Evolutionary conservation across 2,329 filamentous ascomycete genomes (phyloP).

Genomic region (Colletotrichum sp.): DNA sequence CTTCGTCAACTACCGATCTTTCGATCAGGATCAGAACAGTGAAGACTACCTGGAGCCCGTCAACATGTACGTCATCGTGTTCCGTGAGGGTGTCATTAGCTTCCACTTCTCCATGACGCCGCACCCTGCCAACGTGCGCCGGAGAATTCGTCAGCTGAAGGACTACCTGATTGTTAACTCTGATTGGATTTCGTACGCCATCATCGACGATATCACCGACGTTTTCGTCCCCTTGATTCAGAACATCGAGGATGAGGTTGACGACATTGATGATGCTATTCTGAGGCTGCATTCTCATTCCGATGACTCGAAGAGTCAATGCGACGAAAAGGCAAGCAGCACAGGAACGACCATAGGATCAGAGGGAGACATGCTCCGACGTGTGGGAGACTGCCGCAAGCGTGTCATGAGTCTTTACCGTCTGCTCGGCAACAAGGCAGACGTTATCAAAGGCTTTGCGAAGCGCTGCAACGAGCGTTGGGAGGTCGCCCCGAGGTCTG

Average conservation of each 20-base stretch:
- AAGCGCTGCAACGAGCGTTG: constrained; percentile 98
- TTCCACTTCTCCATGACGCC: constrained; percentile 98
- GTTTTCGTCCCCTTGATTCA: constrained; percentile 93
- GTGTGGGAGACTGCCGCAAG: constrained; percentile 93
- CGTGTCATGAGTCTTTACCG: constrained; percentile 97
- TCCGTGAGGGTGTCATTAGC: constrained; percentile 91
- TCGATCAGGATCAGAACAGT: constrained; percentile 90
- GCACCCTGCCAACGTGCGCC: constrained; percentile 93
- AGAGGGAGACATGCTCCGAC: constrained; percentile 83
- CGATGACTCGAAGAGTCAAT: constrained; percentile 42
- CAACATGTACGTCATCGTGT: constrained; percentile 97
- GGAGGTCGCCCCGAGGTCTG: constrained; percentile 92
- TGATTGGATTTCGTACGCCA: constrained; percentile 98
- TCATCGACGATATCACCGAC: constrained; percentile 98
- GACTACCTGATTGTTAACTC: constrained; percentile 93
- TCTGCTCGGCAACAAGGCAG: constrained; percentile 93
- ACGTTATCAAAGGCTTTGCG: constrained; percentile 98
- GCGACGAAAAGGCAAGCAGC: constrained; percentile 52
- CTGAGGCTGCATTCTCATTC: constrained; percentile 75
- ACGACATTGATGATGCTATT: constrained; percentile 94
- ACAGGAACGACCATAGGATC: constrained; percentile 51
- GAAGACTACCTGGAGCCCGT: constrained; percentile 93
- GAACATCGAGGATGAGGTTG: constrained; percentile 92
- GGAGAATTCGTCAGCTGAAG: constrained; percentile 88
- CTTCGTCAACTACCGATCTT: constrained; percentile 97